Conservation (phyloP, 441 rosid species). For the Geranium incanum region DNA sequence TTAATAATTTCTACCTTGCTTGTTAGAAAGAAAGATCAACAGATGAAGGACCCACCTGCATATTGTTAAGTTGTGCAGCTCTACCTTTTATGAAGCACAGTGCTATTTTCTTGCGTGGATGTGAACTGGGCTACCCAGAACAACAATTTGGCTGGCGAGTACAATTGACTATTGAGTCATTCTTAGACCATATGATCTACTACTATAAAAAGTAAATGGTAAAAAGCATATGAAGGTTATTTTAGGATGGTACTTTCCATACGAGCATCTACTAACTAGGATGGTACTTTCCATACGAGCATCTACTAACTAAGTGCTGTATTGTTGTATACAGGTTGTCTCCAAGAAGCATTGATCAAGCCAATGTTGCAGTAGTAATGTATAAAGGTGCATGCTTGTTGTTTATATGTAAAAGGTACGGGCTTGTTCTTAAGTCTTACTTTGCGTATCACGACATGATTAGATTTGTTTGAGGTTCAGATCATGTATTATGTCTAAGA, state of each 20-base stretch:
- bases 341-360: neutral
- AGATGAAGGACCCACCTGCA: neutral
- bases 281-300: neutral
- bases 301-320: neutral
- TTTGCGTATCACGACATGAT: neutral
- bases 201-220: neutral
- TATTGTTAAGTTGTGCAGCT: neutral
- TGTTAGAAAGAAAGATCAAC: neutral
- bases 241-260: neutral
- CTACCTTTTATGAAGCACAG: neutral
- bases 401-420: neutral
- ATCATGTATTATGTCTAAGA: neutral
- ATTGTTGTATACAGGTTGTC: slow-evolving; percentile 1
- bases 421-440: neutral
- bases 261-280: neutral
- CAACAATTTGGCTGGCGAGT: neutral
- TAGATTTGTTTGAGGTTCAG: neutral
- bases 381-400: neutral
- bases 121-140: neutral
- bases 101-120: neutral
- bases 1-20: neutral
- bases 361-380: neutral
- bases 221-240: neutral
- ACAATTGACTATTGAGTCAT: neutral
- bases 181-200: neutral